Conservation (phyloP, 352 stramenopile genomes). For the Globisporangium radiosum region DNA sequence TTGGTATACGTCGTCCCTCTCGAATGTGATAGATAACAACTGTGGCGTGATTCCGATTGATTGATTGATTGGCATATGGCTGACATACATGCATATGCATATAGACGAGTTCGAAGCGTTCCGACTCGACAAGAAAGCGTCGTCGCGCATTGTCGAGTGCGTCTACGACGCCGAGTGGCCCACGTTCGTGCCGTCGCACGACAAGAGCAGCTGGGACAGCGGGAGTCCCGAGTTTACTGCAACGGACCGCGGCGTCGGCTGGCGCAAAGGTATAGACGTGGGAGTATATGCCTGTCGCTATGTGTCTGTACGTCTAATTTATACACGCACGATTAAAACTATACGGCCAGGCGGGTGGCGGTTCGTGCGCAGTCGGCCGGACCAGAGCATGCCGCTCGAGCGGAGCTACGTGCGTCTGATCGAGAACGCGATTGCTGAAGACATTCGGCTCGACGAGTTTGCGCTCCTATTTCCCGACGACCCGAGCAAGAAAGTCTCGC, state of each 20-base stretch:
- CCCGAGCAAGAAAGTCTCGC: conserved; percentile 38
- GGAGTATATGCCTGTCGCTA: no score
- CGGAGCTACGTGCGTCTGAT: conserved; percentile 45
- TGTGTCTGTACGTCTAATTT: no score
- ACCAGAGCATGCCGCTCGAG: conserved; percentile 64
- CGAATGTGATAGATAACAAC: not conserved
- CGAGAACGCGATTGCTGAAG: conserved; percentile 67
- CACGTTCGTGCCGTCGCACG: conserved; percentile 79
- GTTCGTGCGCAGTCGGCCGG: conserved; percentile 58
- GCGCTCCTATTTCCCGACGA: conserved; percentile 73
- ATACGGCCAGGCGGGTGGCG: conserved; percentile 52
- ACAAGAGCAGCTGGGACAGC: conserved; percentile 72
- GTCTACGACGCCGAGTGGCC: conserved; percentile 76
- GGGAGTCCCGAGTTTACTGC: conserved; percentile 60
- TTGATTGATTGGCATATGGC: not conserved
- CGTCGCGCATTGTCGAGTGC: conserved; percentile 77
- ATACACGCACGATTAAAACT: no score
- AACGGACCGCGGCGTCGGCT: conserved; percentile 59
- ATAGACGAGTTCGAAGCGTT: conserved; percentile 76
- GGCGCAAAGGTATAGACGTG: conserved; percentile 56
- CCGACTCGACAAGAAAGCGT: conserved; percentile 75
- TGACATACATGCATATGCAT: not conserved
- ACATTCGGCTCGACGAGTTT: conserved; percentile 80
- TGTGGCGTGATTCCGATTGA: not conserved
- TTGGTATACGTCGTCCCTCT: no score